Conservation (phyloP, 495 filamentous ascomycete genomes). For the Talaromyces nanjingensis region DNA sequence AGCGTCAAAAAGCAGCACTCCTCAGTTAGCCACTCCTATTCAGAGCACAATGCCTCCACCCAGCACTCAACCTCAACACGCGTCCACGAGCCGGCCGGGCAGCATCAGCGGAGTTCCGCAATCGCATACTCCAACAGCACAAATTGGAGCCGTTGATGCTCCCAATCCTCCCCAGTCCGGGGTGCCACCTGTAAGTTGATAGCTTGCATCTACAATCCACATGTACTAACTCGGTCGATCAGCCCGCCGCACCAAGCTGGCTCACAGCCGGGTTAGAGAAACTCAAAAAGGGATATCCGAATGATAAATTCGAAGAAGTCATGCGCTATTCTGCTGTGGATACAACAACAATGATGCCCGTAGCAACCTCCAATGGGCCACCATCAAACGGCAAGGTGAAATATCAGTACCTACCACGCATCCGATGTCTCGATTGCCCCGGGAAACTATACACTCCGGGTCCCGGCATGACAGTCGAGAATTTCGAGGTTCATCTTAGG, state of each 20-base stretch:
- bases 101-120: slow-evolving; percentile 20
- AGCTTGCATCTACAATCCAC: background rate
- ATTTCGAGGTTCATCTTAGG: slow-evolving; percentile 85
- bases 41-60: slow-evolving; percentile 57
- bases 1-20: slow-evolving; percentile 45
- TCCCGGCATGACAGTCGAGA: slow-evolving; percentile 73
- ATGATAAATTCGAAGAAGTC: slow-evolving; percentile 73
- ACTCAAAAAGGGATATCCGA: slow-evolving; percentile 58
- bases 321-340: slow-evolving; percentile 84
- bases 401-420: slow-evolving; percentile 74
- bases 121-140: slow-evolving; percentile 33
- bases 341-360: slow-evolving; percentile 50
- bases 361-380: slow-evolving; percentile 40
- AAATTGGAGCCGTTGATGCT: slow-evolving; percentile 59
- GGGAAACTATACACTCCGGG: slow-evolving; percentile 89
- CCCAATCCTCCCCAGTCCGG: slow-evolving; percentile 48
- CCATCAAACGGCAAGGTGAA: slow-evolving; percentile 47
- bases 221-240: slow-evolving; percentile 12
- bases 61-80: slow-evolving; percentile 26
- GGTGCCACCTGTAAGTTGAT: slow-evolving; percentile 50
- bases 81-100: slow-evolving; percentile 25
- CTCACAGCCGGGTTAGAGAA: slow-evolving; percentile 57
- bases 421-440: slow-evolving; percentile 84
- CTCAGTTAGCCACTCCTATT: slow-evolving; percentile 44
- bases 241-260: slow-evolving; percentile 80